Conservation (phyloP, 768 basidiomycete species). For the Lyophyllum atratum region DNA sequence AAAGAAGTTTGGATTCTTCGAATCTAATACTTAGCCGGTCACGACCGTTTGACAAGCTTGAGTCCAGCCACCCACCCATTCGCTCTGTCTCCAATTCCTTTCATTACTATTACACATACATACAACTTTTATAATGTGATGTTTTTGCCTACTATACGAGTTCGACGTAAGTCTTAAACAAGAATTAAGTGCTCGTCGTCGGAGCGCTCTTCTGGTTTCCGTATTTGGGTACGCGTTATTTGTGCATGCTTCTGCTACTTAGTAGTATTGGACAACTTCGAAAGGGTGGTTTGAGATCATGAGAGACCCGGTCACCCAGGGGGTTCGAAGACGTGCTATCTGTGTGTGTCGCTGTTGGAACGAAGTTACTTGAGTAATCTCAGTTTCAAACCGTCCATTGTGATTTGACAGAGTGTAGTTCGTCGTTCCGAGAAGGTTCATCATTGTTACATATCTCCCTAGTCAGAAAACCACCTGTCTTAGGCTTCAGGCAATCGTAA, state of each 20-base stretch:
- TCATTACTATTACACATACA: not conserved
- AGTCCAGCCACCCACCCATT: not conserved
- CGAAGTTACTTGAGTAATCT: no score
- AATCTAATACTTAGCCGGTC: not conserved
- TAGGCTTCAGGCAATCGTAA: constrained; percentile 26
- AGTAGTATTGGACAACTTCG: no score
- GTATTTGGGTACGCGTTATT: not conserved
- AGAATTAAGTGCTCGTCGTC: no score
- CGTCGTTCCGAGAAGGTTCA: no score
- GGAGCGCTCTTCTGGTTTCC: not conserved
- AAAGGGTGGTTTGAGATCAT: no score
- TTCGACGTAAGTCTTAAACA: no score
- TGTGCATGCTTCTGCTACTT: not conserved
- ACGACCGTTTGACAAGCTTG: not conserved
- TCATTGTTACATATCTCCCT: not conserved
- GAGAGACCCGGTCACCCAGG: no score
- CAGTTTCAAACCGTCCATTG: no score
- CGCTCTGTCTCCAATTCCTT: not conserved
- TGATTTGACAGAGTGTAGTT: no score
- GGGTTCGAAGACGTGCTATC: no score
- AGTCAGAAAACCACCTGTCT: not conserved
- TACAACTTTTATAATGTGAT: not conserved
- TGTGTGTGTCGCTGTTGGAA: no score
- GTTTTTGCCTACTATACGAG: not conserved
- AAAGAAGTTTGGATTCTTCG: not conserved